Evolutionary conservation across 441 rosid species (phyloP), one percentile per base, ranked within the genome.

Genomic region (Populus hybrid): DNA sequence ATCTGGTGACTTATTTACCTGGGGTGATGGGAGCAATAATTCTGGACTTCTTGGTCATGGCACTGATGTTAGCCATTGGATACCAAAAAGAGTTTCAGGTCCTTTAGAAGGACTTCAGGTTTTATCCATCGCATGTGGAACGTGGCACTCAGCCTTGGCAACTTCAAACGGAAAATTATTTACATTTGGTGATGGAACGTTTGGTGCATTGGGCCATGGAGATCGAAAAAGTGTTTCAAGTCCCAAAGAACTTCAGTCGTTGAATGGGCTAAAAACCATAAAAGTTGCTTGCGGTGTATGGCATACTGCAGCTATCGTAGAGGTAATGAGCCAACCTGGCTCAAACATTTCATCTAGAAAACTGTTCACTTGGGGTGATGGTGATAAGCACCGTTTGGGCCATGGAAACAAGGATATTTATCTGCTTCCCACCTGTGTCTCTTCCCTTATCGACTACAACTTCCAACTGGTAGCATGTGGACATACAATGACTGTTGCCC

Each of bases 311-410:
- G 99, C 99, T 5, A 92, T 95, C n/a, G 95, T 95, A 1, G 99
- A 95, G 83, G 90, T 92, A 32, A 88, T 86, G 83, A 80, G 86
- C 74, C 99, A 92, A 14, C 24, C 88, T 0, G 93, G 95, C 64
- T 40, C 85, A 6, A 90, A 73, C 77, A 75, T 87, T 75, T 84
- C 89, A 21, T 89, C 98, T 1, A 86, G 90, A 81, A 95, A 95
- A 85, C 82, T 95, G 86, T 95, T 95, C 83, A 92, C 98, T 20
- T 95, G 99, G 99, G 99, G 98, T 26, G 98, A 92, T 82, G 99
- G 99, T n/a, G 96, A 92, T 63, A 91, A 90, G 81, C 72, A 92
- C 75, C 90, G 97, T 32, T 84, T 95, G 79, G 99, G 99, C 1
- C 99, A 95, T 76, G 98, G 95, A 69, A 93, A 76, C 83, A 92